A percentile compares a stretch with the other conserved stretches of the same genome.
These are phyloP conservation scores for Simplicillium sp. DNA, from an alignment of 2,329 filamentous ascomycete genomes.

Conservation along the genomic window DNA sequence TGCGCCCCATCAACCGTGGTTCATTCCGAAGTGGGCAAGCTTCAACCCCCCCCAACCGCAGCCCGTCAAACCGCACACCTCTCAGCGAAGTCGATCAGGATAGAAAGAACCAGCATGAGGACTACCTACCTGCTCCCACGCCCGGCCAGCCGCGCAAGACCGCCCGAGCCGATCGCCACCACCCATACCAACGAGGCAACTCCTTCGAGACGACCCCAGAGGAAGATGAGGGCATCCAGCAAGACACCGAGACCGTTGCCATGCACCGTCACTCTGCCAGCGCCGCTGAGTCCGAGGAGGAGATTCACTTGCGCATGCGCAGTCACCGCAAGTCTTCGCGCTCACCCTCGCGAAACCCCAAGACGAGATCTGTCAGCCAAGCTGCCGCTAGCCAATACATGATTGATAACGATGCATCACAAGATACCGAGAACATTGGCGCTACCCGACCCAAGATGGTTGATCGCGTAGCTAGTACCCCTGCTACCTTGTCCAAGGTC, in stretches of 20 bases:
- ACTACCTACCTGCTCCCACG: slow-evolving; percentile 89
- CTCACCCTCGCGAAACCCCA: slow-evolving; percentile 51
- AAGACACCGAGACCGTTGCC: slow-evolving; percentile 51
- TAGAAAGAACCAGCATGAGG: slow-evolving; percentile 61
- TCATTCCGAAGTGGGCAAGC: slow-evolving; percentile 55
- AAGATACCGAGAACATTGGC: slow-evolving; percentile 64
- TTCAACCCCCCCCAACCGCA: slow-evolving; percentile 77
- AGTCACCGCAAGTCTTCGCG: slow-evolving; percentile 56
- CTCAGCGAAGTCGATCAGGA: slow-evolving; percentile 93
- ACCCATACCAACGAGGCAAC: slow-evolving; percentile 57
- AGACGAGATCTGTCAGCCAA: slow-evolving; percentile 64
- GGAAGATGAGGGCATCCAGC: slow-evolving; percentile 42
- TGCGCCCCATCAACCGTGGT: slow-evolving; percentile 51
- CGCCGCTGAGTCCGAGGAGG: slow-evolving; percentile 68
- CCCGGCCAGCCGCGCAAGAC: slow-evolving; percentile 93
- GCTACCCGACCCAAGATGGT: slow-evolving; percentile 49
- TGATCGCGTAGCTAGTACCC: slow-evolving; percentile 43
- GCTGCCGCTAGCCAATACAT: slow-evolving; percentile 60
- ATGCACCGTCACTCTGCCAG: slow-evolving; percentile 51
- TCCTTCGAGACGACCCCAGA: slow-evolving; percentile 31
- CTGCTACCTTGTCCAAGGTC: slow-evolving; percentile 53
- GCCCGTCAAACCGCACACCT: slow-evolving; percentile 66
- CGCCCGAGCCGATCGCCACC: slow-evolving; percentile 65
- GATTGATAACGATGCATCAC: slow-evolving; percentile 58
- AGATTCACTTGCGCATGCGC: slow-evolving; percentile 67